Evolutionary conservation across 306 rosid species (phyloP).

Genomic region (Leucaena leucocephala): DNA sequence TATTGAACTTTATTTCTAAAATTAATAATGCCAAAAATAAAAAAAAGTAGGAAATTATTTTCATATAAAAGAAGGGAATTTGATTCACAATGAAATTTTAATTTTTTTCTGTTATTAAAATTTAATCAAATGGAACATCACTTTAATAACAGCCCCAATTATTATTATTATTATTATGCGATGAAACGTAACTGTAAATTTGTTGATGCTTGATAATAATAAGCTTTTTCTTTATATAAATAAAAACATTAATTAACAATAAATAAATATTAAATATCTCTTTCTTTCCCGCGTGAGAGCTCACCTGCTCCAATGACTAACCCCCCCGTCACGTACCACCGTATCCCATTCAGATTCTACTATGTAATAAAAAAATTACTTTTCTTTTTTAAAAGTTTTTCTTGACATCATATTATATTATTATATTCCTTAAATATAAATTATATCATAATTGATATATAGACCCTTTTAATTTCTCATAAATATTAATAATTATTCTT

Average conservation of each 20-base stretch:
- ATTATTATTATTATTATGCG: not conserved
- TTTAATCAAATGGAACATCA: conserved; percentile 8
- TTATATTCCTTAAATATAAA: not conserved
- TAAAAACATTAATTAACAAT: not conserved
- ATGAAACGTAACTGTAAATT: conserved; percentile 48
- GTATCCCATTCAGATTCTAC: conserved; percentile 36
- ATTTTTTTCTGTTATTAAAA: not conserved
- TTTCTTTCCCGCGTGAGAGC: conserved; percentile 43
- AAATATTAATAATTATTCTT: no score
- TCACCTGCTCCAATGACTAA: conserved; percentile 48
- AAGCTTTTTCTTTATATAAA: not conserved
- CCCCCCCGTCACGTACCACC: conserved; percentile 46
- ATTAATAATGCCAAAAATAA: no score
- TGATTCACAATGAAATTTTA: no score
- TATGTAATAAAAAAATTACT: not conserved
- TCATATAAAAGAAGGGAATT: not conserved
- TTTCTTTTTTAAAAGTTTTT: not conserved
- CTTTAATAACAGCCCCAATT: not conserved
- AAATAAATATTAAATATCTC: conserved; percentile 17
- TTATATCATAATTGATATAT: no score
- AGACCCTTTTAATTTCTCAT: no score
- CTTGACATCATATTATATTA: not conserved
- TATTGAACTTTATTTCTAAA: not conserved
- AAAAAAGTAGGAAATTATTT: not conserved
- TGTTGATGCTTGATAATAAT: conserved; percentile 24